A percentile compares a stretch with the other conserved stretches of the same genome.
Evolutionary conservation across 208 protist species (phyloP).

Genomic region (Trypanosoma theileri): DNA sequence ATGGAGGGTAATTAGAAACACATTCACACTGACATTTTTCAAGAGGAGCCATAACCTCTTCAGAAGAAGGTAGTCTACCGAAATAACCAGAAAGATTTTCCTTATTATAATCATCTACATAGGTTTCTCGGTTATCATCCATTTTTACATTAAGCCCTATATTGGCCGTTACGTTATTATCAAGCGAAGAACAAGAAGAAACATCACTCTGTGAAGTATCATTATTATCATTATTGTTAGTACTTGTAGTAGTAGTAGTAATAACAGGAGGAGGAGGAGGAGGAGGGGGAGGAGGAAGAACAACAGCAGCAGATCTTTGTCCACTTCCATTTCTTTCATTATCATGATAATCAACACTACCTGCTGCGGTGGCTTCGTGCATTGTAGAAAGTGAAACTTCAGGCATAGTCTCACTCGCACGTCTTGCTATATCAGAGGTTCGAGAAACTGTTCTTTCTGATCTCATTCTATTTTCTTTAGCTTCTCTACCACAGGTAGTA

Average conservation of each 20-base stretch:
- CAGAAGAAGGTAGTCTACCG: not conserved
- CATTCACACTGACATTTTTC: not conserved
- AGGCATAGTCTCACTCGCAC: constrained; percentile 6
- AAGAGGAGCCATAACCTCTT: not conserved
- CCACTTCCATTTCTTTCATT: not conserved
- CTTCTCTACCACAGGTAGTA: no score
- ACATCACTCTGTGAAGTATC: no score
- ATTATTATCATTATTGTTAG: no score
- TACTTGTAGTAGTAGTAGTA: no score
- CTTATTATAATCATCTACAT: not conserved
- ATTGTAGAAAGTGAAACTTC: constrained; percentile 28
- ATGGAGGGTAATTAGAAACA: not conserved
- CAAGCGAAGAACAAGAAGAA: constrained; percentile 1
- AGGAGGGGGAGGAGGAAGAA: not conserved
- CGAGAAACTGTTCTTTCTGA: not conserved
- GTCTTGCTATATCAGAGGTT: not conserved
- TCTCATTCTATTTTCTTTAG: not conserved
- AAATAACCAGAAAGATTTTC: not conserved
- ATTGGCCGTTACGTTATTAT: constrained; percentile 6
- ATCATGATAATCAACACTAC: constrained; percentile 1
- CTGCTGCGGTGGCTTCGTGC: constrained; percentile 19
- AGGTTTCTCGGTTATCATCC: not conserved
- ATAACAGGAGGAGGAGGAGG: no score
- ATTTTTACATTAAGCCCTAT: constrained; percentile 4
- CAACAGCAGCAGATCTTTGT: not conserved